Evolutionary conservation across 2,329 filamentous ascomycete genomes (phyloP), one percentile per base, ranked within the genome.

Genomic region (Fusarium veterinarium): DNA sequence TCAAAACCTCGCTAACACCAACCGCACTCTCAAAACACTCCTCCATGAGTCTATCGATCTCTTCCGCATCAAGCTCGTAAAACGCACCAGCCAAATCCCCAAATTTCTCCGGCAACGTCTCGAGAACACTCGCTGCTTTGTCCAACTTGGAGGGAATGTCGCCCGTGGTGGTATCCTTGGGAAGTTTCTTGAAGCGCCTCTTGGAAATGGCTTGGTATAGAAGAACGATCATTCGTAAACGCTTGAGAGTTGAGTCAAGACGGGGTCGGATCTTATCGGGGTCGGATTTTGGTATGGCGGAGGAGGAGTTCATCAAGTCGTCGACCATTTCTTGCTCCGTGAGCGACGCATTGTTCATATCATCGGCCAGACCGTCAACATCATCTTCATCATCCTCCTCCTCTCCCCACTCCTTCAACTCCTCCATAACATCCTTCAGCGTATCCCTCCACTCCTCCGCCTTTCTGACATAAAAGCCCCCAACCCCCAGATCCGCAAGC

Each of bases 321-420:
- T 95, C 92, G 30, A 94, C 80, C 72, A 90, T 86, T 61, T 88
- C 87, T 74, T 91, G 89, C 0, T 87, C 81, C 3, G 85, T 73
- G 37, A 78, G 67, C 20, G 80, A 77, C 17, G 78, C 76, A 31
- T 77, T 75, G 40, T 76, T 72, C 44, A 81, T 69, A 33, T 80
- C 76, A 35, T 81, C 76, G 23, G 81, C 74, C 2, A 81, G 69
- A 20, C 79, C 84, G 57, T 90, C 86, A 20, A 89, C 81, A 37
- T 79, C 80, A 23, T 80, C 84, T 3, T 90, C 85, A 38, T 90
- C 90, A 1, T 90, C 88, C 14, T 89, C 88, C 76, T 94, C 92
- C 3, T 94, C 92, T 25, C 91, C 90, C 94, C 95, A 98, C 75
- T 95, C 94, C 79, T 94, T 93, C 72, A 98, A 81, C 83, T 98